Percentiles rank a stretch among this genome's conserved stretches.
These are phyloP conservation scores for Pittosporum tobira DNA, from an alignment of 129 eudicot genomes.

Conservation along the genomic window DNA sequence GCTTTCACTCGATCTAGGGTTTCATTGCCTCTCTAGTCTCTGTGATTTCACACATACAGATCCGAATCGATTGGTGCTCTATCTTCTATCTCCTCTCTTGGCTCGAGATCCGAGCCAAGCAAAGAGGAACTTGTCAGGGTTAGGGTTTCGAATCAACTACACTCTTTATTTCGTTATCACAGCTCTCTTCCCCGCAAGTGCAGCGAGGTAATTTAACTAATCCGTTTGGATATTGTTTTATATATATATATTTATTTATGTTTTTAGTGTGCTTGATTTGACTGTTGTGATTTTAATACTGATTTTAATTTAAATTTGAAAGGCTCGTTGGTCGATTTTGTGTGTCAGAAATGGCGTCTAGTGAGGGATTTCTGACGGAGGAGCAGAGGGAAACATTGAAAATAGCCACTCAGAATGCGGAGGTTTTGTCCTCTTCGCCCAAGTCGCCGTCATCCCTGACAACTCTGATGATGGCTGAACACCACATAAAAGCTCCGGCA, in stretches of 20 bases:
- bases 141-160: conserved; percentile 10
- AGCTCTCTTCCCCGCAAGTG: conserved; percentile 14
- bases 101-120: conserved; percentile 91
- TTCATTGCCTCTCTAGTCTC: background rate
- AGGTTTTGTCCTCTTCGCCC: conserved; percentile 9
- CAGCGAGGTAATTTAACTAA: conserved; percentile 11
- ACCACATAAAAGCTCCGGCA: conserved; percentile 14
- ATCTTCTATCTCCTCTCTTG: conserved; percentile 39
- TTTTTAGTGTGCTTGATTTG: background rate
- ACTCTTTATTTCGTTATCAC: background rate
- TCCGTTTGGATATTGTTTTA: conserved; percentile 2
- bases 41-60: conserved; percentile 8
- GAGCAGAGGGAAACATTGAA: conserved; percentile 27
- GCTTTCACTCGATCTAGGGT: conserved; percentile 2
- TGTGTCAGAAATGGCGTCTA: conserved; percentile 22
- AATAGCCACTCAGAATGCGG: conserved; percentile 17
- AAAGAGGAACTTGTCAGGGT: conserved; percentile 27
- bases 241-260: background rate
- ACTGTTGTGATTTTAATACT: conserved; percentile 1
- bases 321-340: too few relatives aligned
- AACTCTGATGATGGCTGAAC: conserved; percentile 9
- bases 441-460: background rate
- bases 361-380: conserved; percentile 25
- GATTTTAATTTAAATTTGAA: too few relatives aligned
- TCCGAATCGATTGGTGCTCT: conserved; percentile 23